Conservation (phyloP, 768 basidiomycete species). For the Gelatoporia subvermispora region DNA sequence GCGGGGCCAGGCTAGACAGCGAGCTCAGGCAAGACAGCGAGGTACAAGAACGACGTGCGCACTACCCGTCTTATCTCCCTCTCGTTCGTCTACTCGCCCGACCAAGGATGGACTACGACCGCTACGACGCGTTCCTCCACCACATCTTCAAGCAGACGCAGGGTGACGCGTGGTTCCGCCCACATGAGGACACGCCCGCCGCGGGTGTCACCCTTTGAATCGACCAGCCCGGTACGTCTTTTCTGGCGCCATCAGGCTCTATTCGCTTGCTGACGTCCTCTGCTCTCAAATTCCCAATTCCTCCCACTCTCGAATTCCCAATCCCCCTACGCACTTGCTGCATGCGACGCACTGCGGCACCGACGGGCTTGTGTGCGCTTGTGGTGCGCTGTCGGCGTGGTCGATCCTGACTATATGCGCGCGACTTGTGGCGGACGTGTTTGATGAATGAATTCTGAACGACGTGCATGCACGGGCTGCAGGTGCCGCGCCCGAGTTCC, state of each 20-base stretch:
- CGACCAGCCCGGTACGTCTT: slow-evolving; percentile 19
- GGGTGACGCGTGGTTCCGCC: slow-evolving; percentile 52
- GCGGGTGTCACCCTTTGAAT: slow-evolving; percentile 48
- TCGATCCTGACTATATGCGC: too few relatives aligned
- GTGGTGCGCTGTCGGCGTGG: too few relatives aligned
- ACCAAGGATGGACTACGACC: slow-evolving; percentile 32
- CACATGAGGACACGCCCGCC: slow-evolving; percentile 42
- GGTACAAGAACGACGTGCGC: neutral
- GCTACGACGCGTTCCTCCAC: slow-evolving; percentile 39
- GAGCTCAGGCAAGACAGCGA: neutral
- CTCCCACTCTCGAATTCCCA: too few relatives aligned
- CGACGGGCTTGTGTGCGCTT: too few relatives aligned
- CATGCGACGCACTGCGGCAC: too few relatives aligned
- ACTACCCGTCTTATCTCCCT: neutral
- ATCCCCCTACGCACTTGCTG: too few relatives aligned
- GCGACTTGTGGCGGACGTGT: too few relatives aligned
- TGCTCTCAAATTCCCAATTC: neutral
- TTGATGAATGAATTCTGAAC: neutral
- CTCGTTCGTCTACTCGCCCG: neutral
- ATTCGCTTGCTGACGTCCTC: neutral
- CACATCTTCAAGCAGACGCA: slow-evolving; percentile 42
- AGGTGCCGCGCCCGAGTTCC: slow-evolving; percentile 28
- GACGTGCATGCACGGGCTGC: neutral
- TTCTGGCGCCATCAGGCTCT: slow-evolving; percentile 12
- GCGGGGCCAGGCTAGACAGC: slow-evolving; percentile 1